Conservation (phyloP, 192 early-diverging fungal genomes). For the Radiomyces spectabilis region DNA sequence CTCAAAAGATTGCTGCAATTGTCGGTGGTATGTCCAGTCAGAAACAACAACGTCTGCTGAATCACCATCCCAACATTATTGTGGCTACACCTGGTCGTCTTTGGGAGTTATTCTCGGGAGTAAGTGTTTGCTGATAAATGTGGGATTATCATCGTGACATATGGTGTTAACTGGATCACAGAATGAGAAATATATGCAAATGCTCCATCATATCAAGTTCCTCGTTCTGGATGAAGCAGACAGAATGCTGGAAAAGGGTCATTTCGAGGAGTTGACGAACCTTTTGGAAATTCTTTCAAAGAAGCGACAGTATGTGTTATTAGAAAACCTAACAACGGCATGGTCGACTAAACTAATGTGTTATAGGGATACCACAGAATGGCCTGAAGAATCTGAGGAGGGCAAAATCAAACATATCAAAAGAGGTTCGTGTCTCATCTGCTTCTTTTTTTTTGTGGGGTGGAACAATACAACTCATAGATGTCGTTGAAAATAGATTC, state of each 20-base stretch:
- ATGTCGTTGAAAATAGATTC: no score
- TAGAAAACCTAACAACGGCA: background rate
- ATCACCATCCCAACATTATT: constrained; percentile 58
- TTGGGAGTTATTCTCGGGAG: constrained; percentile 51
- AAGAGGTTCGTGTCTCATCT: background rate
- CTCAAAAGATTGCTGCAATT: constrained; percentile 62
- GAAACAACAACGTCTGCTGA: constrained; percentile 79
- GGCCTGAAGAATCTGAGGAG: constrained; percentile 12
- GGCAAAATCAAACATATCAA: background rate
- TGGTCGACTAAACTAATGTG: background rate
- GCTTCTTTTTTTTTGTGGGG: background rate
- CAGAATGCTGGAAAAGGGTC: constrained; percentile 73
- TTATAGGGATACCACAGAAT: constrained; percentile 12
- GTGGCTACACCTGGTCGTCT: constrained; percentile 79
- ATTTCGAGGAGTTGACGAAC: constrained; percentile 64
- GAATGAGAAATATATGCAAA: constrained; percentile 47
- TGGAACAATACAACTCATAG: no score
- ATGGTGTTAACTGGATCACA: constrained; percentile 12
- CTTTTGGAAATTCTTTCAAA: constrained; percentile 48
- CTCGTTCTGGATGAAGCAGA: constrained; percentile 82
- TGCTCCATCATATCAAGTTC: constrained; percentile 55
- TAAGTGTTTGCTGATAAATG: constrained; percentile 3
- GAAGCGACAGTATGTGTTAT: constrained; percentile 26
- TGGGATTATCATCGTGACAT: background rate
- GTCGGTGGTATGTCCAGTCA: constrained; percentile 93